Base-by-base conservation (phyloP, 2,329 filamentous ascomycete genomes). In the Epichloe amarillans region DNA sequence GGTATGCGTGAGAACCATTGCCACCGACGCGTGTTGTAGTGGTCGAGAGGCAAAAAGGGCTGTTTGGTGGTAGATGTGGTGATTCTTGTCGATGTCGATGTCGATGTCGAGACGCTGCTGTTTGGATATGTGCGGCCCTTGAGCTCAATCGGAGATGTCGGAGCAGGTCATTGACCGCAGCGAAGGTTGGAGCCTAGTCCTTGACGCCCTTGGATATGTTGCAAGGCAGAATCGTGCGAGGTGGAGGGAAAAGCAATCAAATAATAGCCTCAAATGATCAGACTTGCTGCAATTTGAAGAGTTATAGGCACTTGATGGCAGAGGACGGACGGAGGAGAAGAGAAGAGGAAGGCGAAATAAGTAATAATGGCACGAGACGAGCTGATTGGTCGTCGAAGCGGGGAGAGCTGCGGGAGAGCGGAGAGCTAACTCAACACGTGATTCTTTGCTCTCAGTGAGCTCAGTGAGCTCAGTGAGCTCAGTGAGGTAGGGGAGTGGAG, bases 1-100 rank as follows among this genome's bases (percentile, higher is more conserved):
- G 50, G 77, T 79, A 66, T 80, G 78, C 6, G 75, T 79, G 68
- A 82, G 76, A 56, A 82, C 78, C 78, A 82, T 82, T 51, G 63
- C 75, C 61, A 56, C 62, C 50, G 52, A 50, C 51, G 35, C 6
- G 36, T 30, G n/a, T 2, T 17, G 37, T 35, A 41, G 17, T 14
- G 19, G 10, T 23, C 47, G 37, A 3, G 15, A 41, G 38, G 47
- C 15, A 33, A 37, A 4, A 15, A 51, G 33, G 17, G 17, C 4
- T 21, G 21, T 7, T 41, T 33, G 6, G 33, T 44, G 50, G 50
- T 51, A 50, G 44, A 43, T 47, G 17, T 17, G 39, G 43, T 49
- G 58, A 53, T 47, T 38, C 53, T 23, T 36, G 17, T 47, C 43
- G 46, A 44, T 40, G 43, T 47, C 43, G 46, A 44, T 40, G 43